phyloP scores from a whole-genome alignment of 306 rosid genomes.

The Castanea crenata region DNA sequence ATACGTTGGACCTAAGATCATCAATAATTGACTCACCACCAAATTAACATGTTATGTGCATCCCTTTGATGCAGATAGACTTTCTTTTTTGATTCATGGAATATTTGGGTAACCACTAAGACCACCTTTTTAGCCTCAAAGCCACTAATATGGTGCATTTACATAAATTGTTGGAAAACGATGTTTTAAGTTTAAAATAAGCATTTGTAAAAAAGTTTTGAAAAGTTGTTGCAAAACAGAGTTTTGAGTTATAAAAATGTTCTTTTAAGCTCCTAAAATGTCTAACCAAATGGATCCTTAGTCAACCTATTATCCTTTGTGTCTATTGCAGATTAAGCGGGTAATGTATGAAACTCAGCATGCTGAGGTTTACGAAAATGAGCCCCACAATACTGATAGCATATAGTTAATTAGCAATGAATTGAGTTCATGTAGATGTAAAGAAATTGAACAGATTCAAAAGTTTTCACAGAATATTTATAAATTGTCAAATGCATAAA shows the following conservation, averaged over 20 bases:
- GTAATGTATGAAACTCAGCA: background rate
- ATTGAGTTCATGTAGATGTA: background rate
- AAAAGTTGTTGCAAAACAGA: too few relatives aligned
- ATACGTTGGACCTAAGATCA: background rate
- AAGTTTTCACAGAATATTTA: background rate
- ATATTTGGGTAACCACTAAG: background rate
- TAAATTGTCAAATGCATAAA: too few relatives aligned
- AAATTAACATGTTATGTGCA: background rate
- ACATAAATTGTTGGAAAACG: too few relatives aligned
- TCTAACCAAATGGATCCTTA: too few relatives aligned
- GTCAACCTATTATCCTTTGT: background rate
- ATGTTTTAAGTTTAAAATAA: too few relatives aligned
- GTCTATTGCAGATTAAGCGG: background rate
- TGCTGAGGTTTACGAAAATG: background rate
- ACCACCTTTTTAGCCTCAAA: background rate
- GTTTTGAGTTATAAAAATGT: too few relatives aligned
- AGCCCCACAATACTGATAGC: background rate
- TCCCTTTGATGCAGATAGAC: background rate
- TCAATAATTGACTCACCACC: constrained; percentile 1
- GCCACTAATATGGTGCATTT: background rate
- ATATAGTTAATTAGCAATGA: background rate
- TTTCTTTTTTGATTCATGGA: background rate
- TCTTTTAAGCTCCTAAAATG: too few relatives aligned
- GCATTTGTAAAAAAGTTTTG: too few relatives aligned
- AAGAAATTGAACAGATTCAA: background rate